Percentiles rank a stretch among this genome's conserved stretches.
phyloP scores from a whole-genome alignment of 1,139 yeast species.

The Nakaseomyces kungkrabaensis region DNA sequence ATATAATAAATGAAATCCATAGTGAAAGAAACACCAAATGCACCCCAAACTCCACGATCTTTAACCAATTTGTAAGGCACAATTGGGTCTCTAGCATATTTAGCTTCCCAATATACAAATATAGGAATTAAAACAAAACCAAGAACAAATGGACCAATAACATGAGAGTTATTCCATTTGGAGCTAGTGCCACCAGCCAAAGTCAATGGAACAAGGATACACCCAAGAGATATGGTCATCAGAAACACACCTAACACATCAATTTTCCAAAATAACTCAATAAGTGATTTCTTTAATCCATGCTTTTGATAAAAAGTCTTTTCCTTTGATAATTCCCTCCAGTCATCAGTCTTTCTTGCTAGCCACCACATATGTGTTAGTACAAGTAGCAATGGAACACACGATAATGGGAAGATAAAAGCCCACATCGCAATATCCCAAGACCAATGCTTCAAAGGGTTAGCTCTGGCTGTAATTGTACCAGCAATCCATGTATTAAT shows the following conservation, averaged over 20 bases:
- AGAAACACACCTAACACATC: slow-evolving; percentile 48
- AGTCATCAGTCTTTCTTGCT: slow-evolving; percentile 44
- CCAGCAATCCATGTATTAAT: slow-evolving; percentile 74
- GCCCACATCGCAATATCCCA: slow-evolving; percentile 80
- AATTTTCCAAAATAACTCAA: slow-evolving; percentile 36
- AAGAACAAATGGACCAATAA: slow-evolving; percentile 55
- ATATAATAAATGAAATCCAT: slow-evolving; percentile 49
- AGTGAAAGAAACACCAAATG: slow-evolving; percentile 35
- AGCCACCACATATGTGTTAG: slow-evolving; percentile 45
- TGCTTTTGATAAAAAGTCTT: slow-evolving; percentile 24
- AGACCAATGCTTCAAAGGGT: slow-evolving; percentile 41
- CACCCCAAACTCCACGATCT: slow-evolving; percentile 64
- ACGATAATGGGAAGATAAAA: slow-evolving; percentile 55
- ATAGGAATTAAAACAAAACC: slow-evolving; percentile 50
- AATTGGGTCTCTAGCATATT: slow-evolving; percentile 45
- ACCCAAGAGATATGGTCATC: slow-evolving; percentile 42
- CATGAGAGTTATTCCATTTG: slow-evolving; percentile 45
- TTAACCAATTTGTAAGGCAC: slow-evolving; percentile 46
- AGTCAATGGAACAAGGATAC: slow-evolving; percentile 41
- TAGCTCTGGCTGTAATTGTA: slow-evolving; percentile 36
- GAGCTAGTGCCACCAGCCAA: slow-evolving; percentile 48
- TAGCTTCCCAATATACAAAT: slow-evolving; percentile 46
- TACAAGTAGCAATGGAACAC: slow-evolving; percentile 48
- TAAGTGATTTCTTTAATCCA: slow-evolving; percentile 18
- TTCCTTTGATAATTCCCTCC: slow-evolving; percentile 9